phyloP scores from a whole-genome alignment of 2,329 filamentous ascomycete species.

The Phialophora expanda region DNA sequence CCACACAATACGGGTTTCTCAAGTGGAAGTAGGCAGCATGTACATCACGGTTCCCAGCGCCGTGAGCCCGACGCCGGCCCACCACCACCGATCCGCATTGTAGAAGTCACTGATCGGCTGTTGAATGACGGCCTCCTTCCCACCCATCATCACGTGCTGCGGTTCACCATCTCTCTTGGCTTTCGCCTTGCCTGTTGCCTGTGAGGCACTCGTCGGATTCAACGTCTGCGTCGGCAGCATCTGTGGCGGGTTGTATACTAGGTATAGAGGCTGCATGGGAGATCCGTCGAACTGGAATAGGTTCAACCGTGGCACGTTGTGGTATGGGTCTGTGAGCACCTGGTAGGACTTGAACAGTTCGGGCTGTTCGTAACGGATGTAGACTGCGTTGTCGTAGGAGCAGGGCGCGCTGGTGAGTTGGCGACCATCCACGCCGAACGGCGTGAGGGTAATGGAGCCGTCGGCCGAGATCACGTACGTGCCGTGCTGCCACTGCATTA shows the following conservation, averaged over 20 bases:
- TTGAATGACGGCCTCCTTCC: conserved; percentile 41
- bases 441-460: conserved; percentile 64
- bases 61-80: conserved; percentile 55
- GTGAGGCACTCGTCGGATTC: conserved; percentile 57
- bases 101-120: conserved; percentile 42
- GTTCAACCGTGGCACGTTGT: conserved; percentile 66
- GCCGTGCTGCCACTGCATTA: conserved; percentile 77
- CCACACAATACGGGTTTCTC: neutral
- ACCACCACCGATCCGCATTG: conserved; percentile 54
- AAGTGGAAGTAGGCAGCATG: conserved; percentile 37
- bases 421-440: conserved; percentile 69
- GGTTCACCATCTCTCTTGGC: conserved; percentile 42
- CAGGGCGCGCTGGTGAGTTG: conserved; percentile 71
- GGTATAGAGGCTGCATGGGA: conserved; percentile 71
- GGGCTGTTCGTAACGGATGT: conserved; percentile 70
- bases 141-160: conserved; percentile 34
- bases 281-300: conserved; percentile 68
- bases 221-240: conserved; percentile 73
- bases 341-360: conserved; percentile 64
- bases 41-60: conserved; percentile 50
- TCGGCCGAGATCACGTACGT: conserved; percentile 62
- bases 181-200: conserved; percentile 44
- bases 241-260: conserved; percentile 65
- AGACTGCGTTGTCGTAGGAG: conserved; percentile 58
- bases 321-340: conserved; percentile 63